phyloP scores from a whole-genome alignment of 768 basidiomycete genomes.

The Tulasnella sp. region DNA sequence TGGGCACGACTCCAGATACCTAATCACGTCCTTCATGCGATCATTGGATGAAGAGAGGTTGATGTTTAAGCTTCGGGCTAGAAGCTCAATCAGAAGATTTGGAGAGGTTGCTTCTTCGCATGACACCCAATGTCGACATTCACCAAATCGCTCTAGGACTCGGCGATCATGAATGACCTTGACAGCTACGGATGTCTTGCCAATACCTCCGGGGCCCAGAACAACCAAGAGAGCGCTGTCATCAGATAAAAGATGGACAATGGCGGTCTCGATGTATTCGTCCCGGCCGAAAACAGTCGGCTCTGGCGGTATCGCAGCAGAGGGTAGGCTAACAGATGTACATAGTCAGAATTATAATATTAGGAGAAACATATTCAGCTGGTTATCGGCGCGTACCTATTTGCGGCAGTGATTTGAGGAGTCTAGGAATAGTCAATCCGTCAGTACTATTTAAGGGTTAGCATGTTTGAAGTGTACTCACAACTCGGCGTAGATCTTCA shows the following conservation, averaged over 20 bases:
- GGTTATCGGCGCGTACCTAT: too few relatives aligned
- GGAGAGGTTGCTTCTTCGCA: constrained; percentile 26
- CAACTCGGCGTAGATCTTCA: too few relatives aligned
- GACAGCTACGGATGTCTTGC: constrained; percentile 30
- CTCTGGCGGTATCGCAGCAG: too few relatives aligned
- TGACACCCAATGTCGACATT: constrained; percentile 25
- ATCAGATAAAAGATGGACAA: neutral
- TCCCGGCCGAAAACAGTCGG: too few relatives aligned
- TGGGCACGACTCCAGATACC: constrained; percentile 20
- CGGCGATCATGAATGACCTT: constrained; percentile 24
- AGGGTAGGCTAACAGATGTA: too few relatives aligned
- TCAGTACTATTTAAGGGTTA: too few relatives aligned
- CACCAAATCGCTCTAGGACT: constrained; percentile 21
- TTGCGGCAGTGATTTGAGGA: too few relatives aligned
- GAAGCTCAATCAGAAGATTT: constrained; percentile 22
- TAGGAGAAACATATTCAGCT: too few relatives aligned
- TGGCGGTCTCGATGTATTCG: too few relatives aligned
- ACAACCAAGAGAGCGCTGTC: constrained; percentile 15
- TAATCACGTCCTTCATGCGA: constrained; percentile 9
- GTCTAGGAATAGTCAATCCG: too few relatives aligned
- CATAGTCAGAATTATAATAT: too few relatives aligned
- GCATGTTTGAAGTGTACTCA: too few relatives aligned
- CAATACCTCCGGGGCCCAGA: constrained; percentile 28
- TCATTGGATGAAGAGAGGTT: constrained; percentile 12
- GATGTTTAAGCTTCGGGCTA: constrained; percentile 21